phyloP scores from a whole-genome alignment of 2,329 filamentous ascomycete species.

The Ilyonectria robusta region DNA sequence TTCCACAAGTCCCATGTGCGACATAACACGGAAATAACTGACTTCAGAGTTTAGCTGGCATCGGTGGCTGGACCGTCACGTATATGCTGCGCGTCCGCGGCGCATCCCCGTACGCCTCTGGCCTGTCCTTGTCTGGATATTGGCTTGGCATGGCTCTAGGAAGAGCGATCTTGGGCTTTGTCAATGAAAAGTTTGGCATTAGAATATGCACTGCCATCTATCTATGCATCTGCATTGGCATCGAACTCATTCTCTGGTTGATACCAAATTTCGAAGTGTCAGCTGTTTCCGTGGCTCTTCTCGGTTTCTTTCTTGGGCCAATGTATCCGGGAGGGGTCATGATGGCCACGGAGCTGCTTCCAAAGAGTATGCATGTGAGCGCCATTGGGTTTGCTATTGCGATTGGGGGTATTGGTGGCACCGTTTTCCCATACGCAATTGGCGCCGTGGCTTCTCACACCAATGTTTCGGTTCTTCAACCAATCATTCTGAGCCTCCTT shows the following conservation, averaged over 20 bases:
- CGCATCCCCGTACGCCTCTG: slow-evolving; percentile 77
- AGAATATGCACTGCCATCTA: not conserved
- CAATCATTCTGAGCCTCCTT: slow-evolving; percentile 67
- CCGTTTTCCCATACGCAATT: slow-evolving; percentile 75
- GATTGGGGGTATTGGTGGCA: slow-evolving; percentile 80
- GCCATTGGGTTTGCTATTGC: slow-evolving; percentile 84
- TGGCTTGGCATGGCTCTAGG: slow-evolving; percentile 86
- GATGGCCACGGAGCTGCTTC: slow-evolving; percentile 77
- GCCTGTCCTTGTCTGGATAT: slow-evolving; percentile 84
- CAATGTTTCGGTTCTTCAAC: slow-evolving; percentile 70
- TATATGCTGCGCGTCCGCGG: slow-evolving; percentile 85
- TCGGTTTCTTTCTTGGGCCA: slow-evolving; percentile 86
- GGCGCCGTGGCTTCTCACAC: slow-evolving; percentile 74
- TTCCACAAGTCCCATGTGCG: slow-evolving; percentile 83
- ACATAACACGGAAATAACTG: slow-evolving; percentile 57
- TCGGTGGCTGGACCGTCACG: slow-evolving; percentile 87
- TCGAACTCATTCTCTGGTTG: slow-evolving; percentile 85
- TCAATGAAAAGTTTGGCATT: slow-evolving; percentile 61
- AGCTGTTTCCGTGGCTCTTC: slow-evolving; percentile 77
- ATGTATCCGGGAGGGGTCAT: slow-evolving; percentile 82
- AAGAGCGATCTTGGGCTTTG: slow-evolving; percentile 78
- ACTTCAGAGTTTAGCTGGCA: slow-evolving; percentile 68
- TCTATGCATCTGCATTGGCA: slow-evolving; percentile 59
- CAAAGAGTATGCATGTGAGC: slow-evolving; percentile 80
- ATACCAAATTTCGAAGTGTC: slow-evolving; percentile 84